Base-by-base conservation (phyloP, 2,329 filamentous ascomycete species). In the Colletotrichum sp. region DNA sequence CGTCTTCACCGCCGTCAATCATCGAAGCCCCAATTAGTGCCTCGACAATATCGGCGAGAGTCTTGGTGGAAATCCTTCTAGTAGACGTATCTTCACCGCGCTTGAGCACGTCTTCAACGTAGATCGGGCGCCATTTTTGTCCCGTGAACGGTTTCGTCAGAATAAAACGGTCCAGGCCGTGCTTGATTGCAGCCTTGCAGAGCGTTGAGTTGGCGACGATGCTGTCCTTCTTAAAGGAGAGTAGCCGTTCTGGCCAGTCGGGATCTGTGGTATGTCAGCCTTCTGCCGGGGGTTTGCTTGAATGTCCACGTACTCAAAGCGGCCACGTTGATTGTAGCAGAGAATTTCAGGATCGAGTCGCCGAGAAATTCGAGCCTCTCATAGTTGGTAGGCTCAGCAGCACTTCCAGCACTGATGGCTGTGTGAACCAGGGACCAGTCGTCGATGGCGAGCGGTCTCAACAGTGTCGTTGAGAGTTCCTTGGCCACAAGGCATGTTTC, bases 351-450 rank as follows among this genome's bases (percentile, higher is more conserved):
- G 3, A 98, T 88, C 0, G 92, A 92, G 80, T 99, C 96, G 0
- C 97, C 97, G 0, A 98, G 86, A 79, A 98, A 98, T 82, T 99
- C 97, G 0, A 98, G 87, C 4, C 94, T 89, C 80, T 99, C 94
- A 81, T 98, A 98, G 78, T 98, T 90, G 0, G 88, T 89, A 2
- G 86, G 82, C 64, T 93, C 92, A 4, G 84, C 81, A 0, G 95
- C 92, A 2, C 88, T 88, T 0, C 93, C 91, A 1, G 95, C 88
- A 67, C 90, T 94, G 66, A 98, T 93, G 2, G 96, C 95, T 7
- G 90, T 92, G 2, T 92, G 81, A 0, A 96, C 81, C 36, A 93
- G 85, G 1, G 84, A 82, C 4, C 89, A 78, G 77, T 92, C 84
- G 0, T 82, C 82, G 60, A 95, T 88, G 0, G 81, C 78, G 3